Evolutionary conservation across 2,329 filamentous ascomycete genomes (phyloP).

Genomic region (Talaromyces atroroseus): DNA sequence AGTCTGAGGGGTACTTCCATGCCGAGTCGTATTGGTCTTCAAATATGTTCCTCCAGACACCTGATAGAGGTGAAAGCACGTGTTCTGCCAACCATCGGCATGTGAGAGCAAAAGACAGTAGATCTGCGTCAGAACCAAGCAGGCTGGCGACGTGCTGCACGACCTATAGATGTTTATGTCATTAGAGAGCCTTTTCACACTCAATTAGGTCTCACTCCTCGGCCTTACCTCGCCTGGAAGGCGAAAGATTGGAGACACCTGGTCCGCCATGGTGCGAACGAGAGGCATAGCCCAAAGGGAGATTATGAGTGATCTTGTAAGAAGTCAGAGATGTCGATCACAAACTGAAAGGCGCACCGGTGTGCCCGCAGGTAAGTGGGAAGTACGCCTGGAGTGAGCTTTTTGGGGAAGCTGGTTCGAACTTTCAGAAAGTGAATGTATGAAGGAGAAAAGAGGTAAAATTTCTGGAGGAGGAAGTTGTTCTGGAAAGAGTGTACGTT

Average conservation of each 20-base stretch:
- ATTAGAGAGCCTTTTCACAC: background rate
- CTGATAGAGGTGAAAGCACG: conserved; percentile 24
- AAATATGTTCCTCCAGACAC: conserved; percentile 33
- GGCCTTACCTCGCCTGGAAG: conserved; percentile 10
- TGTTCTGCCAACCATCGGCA: conserved; percentile 21
- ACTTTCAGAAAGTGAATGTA: background rate
- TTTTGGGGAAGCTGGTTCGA: background rate
- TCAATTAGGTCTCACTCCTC: background rate
- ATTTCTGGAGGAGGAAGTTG: background rate
- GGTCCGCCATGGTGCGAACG: conserved; percentile 2
- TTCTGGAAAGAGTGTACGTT: no score
- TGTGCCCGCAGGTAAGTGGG: background rate
- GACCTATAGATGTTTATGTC: conserved; percentile 19
- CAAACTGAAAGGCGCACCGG: no score
- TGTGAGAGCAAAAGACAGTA: conserved; percentile 24
- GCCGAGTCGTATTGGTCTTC: conserved; percentile 29
- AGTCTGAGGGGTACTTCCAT: conserved; percentile 14
- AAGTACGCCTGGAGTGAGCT: background rate
- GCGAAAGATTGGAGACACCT: conserved; percentile 3
- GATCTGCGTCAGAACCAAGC: conserved; percentile 26
- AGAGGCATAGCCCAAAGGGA: no score
- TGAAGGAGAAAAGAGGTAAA: background rate
- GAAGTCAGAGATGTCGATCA: no score
- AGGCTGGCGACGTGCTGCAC: conserved; percentile 27
- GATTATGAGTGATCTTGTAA: no score